A percentile compares a stretch with the other conserved stretches of the same genome.
Evolutionary conservation across 768 basidiomycete species (phyloP).

Genomic region (Rhodotorula babjevae): DNA sequence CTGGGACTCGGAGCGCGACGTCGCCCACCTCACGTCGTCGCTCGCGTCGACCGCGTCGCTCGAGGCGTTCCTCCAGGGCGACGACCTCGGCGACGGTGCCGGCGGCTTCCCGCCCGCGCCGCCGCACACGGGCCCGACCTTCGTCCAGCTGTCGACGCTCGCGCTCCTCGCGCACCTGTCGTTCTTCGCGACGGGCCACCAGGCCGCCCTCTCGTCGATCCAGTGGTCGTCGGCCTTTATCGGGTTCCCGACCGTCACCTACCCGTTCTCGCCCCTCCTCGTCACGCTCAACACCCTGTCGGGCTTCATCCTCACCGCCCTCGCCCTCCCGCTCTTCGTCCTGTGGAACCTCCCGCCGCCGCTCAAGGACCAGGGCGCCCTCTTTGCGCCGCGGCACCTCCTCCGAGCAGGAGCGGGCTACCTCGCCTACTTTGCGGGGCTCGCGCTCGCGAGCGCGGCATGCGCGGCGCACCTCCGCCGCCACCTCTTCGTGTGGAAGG

Average conservation of each 20-base stretch:
- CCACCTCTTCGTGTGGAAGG: conserved; percentile 70
- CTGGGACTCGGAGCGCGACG: conserved; percentile 74
- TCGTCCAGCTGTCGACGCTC: conserved; percentile 67
- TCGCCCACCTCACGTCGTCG: background rate
- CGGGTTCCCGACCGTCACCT: conserved; percentile 61
- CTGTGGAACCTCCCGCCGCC: conserved; percentile 78
- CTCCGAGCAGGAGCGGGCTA: conserved; percentile 27
- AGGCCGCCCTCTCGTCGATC: conserved; percentile 77
- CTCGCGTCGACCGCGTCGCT: conserved; percentile 13
- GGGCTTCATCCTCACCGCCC: conserved; percentile 57
- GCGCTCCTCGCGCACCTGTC: conserved; percentile 68
- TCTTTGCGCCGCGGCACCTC: conserved; percentile 29
- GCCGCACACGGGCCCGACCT: conserved; percentile 48
- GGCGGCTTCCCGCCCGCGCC: conserved; percentile 50
- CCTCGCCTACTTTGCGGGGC: conserved; percentile 35
- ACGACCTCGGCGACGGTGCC: conserved; percentile 26
- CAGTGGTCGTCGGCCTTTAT: conserved; percentile 96
- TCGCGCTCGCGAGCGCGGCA: conserved; percentile 50
- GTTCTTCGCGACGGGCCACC: conserved; percentile 89
- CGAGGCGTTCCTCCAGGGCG: conserved; percentile 24
- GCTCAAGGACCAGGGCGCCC: conserved; percentile 45
- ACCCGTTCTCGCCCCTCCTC: conserved; percentile 68
- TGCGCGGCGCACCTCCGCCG: conserved; percentile 42
- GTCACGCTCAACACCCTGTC: conserved; percentile 75
- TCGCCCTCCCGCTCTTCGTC: conserved; percentile 66